Conservation (phyloP, 352 stramenopile genomes). For the Globisporangium nodosum region DNA sequence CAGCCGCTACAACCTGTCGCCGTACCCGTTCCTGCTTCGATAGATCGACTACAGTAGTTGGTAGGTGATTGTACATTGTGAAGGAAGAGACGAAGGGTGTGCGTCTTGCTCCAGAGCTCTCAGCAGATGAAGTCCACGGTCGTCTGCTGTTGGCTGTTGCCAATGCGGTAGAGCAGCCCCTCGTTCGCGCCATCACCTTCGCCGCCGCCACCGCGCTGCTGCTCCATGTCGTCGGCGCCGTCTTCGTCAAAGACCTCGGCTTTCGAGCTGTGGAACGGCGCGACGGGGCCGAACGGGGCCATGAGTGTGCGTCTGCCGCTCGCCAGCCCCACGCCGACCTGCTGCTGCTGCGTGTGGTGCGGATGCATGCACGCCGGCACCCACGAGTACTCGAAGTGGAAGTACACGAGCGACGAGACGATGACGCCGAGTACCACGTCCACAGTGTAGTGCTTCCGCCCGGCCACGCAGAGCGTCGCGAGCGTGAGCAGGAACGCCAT, state of each 20-base stretch:
- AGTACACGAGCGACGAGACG: conserved; percentile 64
- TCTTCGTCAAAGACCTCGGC: background rate
- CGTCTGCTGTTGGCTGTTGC: background rate
- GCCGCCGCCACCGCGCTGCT: background rate
- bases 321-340: background rate
- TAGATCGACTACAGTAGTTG: background rate
- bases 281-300: background rate
- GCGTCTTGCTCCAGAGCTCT: background rate
- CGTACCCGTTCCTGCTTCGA: background rate
- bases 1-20: background rate
- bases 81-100: background rate
- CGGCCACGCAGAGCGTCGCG: conserved; percentile 48
- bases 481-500: conserved; percentile 44
- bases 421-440: conserved; percentile 66
- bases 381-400: conserved; percentile 58
- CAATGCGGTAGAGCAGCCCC: background rate
- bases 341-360: background rate
- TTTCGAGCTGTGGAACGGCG: background rate
- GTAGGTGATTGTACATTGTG: no score
- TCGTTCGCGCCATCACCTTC: background rate
- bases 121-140: background rate
- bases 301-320: background rate
- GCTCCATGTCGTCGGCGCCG: background rate
- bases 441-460: conserved; percentile 74
- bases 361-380: background rate